These are phyloP conservation scores for Pseudevernia furfuracea DNA, from an alignment of 495 filamentous ascomycete genomes.

Conservation along the genomic window DNA sequence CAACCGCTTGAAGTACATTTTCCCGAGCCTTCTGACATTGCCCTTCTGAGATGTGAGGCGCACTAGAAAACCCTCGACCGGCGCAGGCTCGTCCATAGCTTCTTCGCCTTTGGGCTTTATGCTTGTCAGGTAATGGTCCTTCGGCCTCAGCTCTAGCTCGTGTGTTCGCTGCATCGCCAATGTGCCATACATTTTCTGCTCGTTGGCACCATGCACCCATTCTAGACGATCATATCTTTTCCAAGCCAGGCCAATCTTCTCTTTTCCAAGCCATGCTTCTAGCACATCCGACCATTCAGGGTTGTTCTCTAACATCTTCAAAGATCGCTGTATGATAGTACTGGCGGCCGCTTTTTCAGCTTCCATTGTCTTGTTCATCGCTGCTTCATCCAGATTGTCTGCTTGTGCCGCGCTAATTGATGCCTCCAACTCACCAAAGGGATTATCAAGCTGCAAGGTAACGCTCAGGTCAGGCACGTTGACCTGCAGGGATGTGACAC, in stretches of 20 bases:
- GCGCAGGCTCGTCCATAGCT: constrained; percentile 53
- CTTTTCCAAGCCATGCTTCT: constrained; percentile 49
- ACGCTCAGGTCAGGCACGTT: constrained; percentile 63
- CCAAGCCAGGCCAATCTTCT: constrained; percentile 67
- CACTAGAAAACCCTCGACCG: constrained; percentile 65
- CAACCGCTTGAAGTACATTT: constrained; percentile 61
- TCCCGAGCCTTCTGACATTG: constrained; percentile 50
- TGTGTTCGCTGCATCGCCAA: constrained; percentile 67
- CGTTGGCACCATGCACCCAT: constrained; percentile 63
- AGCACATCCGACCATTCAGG: constrained; percentile 59
- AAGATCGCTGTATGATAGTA: constrained; percentile 49
- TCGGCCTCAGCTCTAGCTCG: constrained; percentile 65
- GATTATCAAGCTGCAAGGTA: constrained; percentile 53
- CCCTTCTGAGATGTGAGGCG: constrained; percentile 62
- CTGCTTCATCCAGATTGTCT: constrained; percentile 33
- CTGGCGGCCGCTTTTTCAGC: constrained; percentile 48
- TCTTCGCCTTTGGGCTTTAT: constrained; percentile 59
- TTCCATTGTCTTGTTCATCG: constrained; percentile 39
- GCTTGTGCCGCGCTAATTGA: constrained; percentile 33
- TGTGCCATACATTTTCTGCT: constrained; percentile 67
- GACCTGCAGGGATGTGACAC: constrained; percentile 53
- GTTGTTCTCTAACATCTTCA: constrained; percentile 50
- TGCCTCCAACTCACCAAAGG: constrained; percentile 51
- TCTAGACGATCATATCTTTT: constrained; percentile 69
- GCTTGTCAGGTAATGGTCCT: constrained; percentile 59